Evolutionary conservation across 2,329 filamentous ascomycete species (phyloP), one percentile per base, ranked within the genome.

Genomic region (Trichoderma sp.): DNA sequence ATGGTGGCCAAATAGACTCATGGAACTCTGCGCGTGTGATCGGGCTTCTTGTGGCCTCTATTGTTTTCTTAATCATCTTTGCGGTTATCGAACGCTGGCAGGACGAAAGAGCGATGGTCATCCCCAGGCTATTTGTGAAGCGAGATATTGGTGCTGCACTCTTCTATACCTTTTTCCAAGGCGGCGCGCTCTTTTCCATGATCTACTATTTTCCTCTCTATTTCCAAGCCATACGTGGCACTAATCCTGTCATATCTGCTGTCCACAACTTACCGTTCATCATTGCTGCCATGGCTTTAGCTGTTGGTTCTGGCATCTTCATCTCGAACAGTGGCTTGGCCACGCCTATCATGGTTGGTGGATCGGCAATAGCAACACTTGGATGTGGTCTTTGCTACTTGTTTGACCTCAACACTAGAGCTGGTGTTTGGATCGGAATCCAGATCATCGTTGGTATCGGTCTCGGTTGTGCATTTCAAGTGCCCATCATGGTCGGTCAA

Each of bases 391-490:
- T 86, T 8, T 75, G 86, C 24, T 82, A 81, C 11, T 84, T 83
- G 0, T 73, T 81, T 1, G 28, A 70, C 1, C 70, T 77, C 2
- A 63, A 75, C 26, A 74, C 75, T 1, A 26, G 66, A 12, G 32
- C 53, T 3, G 69, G 62, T 2, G 67, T 72, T 6, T 78, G 77
- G 76, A 76, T 78, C 60, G 75, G 77, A 6, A 77, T 77, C 57
- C 76, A 77, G 64, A 74, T 86, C 4, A 21, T 86, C 8, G 83
- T 81, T 73, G 85, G 85, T 65, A 78, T 81, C 43, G 85, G 82
- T n/a, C 76, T 83, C 73, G 85, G 84, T n/a, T 74, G 79, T 24
- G 78, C 78, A 28, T 81, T 84, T 72, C 85, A 86, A 76, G 80
- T 80, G 7, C 82, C 84, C 4, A 84, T 83, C 70, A 75, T 86